phyloP scores from a whole-genome alignment of 176 grass and related monocot genomes.

The Typha latifolia region DNA sequence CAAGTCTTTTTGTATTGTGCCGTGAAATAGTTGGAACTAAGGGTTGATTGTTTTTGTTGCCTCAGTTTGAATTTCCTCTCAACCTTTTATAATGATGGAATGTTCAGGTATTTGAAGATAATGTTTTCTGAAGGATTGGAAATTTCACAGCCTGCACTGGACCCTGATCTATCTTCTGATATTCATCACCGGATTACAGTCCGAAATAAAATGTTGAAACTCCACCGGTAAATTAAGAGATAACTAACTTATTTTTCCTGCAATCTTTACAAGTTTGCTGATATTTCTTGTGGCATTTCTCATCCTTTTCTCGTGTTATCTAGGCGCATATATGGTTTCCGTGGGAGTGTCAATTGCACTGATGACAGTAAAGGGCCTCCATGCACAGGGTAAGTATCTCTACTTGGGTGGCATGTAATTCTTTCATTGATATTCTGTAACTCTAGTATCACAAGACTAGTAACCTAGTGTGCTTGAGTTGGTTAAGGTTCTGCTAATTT shows the following conservation, averaged over 20 bases:
- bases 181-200: conserved; percentile 95
- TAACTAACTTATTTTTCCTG: neutral
- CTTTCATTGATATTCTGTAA: neutral
- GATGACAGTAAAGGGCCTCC: conserved; percentile 84
- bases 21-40: too few species aligned
- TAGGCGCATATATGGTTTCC: conserved; percentile 75
- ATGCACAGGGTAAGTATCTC: conserved; percentile 71
- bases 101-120: conserved; percentile 75
- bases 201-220: conserved; percentile 72
- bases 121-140: conserved; percentile 95
- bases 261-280: neutral
- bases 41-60: too few species aligned
- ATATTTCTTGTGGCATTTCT: neutral
- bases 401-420: conserved; percentile 14
- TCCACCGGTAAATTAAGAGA: conserved; percentile 58
- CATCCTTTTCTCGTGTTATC: conserved; percentile 12
- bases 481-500: neutral
- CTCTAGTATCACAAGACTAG: neutral
- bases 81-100: neutral
- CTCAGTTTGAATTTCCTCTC: too few species aligned
- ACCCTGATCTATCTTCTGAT: conserved; percentile 79
- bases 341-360: conserved; percentile 72
- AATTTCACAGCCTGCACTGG: conserved; percentile 94
- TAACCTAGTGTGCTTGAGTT: neutral
- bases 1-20: too few species aligned